phyloP scores from a whole-genome alignment of 2,329 filamentous ascomycete species.

The Fusarium bactridioides region DNA sequence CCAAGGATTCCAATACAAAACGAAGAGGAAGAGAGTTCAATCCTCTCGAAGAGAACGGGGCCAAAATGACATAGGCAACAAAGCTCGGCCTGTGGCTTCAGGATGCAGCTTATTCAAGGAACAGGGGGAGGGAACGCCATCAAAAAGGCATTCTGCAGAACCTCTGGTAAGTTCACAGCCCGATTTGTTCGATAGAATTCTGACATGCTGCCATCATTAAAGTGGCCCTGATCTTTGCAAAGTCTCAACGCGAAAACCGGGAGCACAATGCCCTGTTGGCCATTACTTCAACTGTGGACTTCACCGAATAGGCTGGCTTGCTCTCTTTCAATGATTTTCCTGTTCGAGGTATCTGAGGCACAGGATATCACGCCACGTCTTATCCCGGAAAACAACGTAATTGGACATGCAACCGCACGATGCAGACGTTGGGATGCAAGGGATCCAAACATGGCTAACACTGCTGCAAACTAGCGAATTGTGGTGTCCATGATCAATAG shows the following conservation, averaged over 20 bases:
- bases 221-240: not conserved
- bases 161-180: not conserved
- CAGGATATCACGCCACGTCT: slow-evolving; percentile 11
- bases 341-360: not conserved
- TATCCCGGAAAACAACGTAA: not conserved
- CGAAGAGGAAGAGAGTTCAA: not conserved
- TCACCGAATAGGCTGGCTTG: not conserved
- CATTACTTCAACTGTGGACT: not conserved
- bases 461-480: not conserved
- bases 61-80: not conserved
- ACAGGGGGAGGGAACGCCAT: not conserved
- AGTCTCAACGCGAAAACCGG: not conserved
- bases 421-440: not conserved
- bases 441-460: not conserved
- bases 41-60: not conserved
- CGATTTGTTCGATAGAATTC: not conserved
- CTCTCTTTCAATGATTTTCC: not conserved
- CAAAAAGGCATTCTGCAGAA: not conserved
- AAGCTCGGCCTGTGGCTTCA: not conserved
- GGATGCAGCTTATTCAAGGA: not conserved
- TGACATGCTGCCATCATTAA: not conserved
- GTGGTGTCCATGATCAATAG: not conserved
- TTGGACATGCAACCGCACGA: not conserved
- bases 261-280: not conserved
- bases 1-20: not conserved